Conservation (phyloP, 305 asterid genomes). For the Rubia tinctorum region DNA sequence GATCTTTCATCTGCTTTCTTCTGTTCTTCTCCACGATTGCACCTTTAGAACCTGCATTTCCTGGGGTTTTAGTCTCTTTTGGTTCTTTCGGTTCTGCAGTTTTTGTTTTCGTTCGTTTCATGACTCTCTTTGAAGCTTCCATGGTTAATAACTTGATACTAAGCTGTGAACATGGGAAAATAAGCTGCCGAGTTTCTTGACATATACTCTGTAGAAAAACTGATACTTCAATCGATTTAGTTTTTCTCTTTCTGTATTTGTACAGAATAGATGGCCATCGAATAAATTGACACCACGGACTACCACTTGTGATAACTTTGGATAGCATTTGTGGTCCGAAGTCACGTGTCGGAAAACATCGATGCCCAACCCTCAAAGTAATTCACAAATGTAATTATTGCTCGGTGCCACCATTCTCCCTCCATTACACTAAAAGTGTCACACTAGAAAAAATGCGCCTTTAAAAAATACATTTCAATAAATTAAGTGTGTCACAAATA, state of each 20-base stretch:
- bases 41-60: not conserved
- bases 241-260: not conserved
- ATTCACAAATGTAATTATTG: too few species aligned
- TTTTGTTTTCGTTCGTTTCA: not conserved
- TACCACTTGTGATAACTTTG: not conserved
- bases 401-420: too few species aligned
- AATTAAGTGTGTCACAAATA: too few species aligned
- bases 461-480: too few species aligned
- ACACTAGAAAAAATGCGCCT: too few species aligned
- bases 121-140: not conserved
- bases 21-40: constrained; percentile 1
- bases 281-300: not conserved
- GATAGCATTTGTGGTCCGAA: not conserved
- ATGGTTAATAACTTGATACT: not conserved
- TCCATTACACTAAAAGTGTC: too few species aligned
- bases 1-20: constrained; percentile 13
- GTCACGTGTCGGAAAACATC: too few species aligned
- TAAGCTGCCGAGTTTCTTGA: not conserved
- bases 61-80: not conserved
- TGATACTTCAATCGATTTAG: too few species aligned
- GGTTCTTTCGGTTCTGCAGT: not conserved
- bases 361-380: too few species aligned
- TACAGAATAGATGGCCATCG: not conserved
- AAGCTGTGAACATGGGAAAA: too few species aligned
- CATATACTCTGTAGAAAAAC: not conserved